Evolutionary conservation across 2,329 filamentous ascomycete genomes (phyloP), one percentile per base, ranked within the genome.

Genomic region (Claviceps purpurea): DNA sequence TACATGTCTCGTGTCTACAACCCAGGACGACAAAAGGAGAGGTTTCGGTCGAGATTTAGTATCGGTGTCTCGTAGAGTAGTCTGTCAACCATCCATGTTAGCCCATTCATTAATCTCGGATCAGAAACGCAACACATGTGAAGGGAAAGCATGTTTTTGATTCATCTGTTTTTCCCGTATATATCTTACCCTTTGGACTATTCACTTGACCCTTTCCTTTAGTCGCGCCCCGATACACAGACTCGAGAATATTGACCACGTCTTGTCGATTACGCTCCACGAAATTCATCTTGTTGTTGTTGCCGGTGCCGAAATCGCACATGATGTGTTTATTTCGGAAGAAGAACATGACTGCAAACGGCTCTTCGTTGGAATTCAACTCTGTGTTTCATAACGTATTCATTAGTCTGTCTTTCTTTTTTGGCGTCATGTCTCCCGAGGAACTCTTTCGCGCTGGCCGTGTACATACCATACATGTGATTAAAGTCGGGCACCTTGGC

Each of bases 241-340:
- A 96, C 76, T 98, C 93, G 64, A 97, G 84, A 59, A 98, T 98
- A 70, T 98, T 93, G 63, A 98, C 95, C 62, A 98, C 75, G 73
- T 98, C 93, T 68, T 97, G 91, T 72, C 98, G 97, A 65, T 98
- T 91, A 70, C 97, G 90, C 34, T 70, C 74, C 47, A 95, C 88
- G 84, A 89, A 95, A 66, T 96, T 96, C 60, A 96, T 75, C 69
- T 97, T 97, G 69, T 98, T 98, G 70, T 98, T 98, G 72, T 98
- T 95, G 58, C 93, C 93, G 1, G 93, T 98, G 47, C 91, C 91
- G 60, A 96, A 89, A 79, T 97, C 91, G 68, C 87, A 89, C 87
- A 94, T 95, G 82, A 97, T 97, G 71, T 96, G 89, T 68, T 98
- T 98, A 68, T 98, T 98, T 56, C 91, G 82, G 75, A 90, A 95